Evolutionary conservation across 2,329 filamentous ascomycete species (phyloP).

Genomic region (Beauveria bassiana): DNA sequence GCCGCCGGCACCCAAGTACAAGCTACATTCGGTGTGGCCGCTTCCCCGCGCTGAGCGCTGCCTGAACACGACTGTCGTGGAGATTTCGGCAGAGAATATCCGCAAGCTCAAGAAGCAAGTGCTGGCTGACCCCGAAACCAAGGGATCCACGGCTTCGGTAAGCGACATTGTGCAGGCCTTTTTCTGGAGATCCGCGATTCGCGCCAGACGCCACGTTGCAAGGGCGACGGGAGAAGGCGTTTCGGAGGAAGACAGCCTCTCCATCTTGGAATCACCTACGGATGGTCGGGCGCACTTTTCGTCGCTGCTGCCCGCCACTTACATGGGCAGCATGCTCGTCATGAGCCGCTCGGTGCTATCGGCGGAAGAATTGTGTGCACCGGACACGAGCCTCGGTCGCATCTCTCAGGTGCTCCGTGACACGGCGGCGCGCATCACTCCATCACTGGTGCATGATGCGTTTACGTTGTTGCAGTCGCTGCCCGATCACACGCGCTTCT

Average conservation of each 20-base stretch:
- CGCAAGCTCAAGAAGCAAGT: constrained; percentile 24
- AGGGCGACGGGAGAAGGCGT: constrained; percentile 16
- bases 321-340: constrained; percentile 23
- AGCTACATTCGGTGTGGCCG: constrained; percentile 23
- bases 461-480: constrained; percentile 21
- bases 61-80: constrained; percentile 24
- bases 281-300: constrained; percentile 25
- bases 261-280: constrained; percentile 27
- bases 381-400: constrained; percentile 18
- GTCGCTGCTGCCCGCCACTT: constrained; percentile 20
- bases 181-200: constrained; percentile 29
- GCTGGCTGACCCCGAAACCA: constrained; percentile 17
- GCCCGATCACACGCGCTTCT: constrained; percentile 19
- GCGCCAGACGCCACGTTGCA: constrained; percentile 26
- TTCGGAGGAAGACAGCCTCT: constrained; percentile 16
- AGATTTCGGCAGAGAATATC: constrained; percentile 23
- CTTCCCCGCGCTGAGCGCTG: constrained; percentile 19
- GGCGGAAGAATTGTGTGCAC: constrained; percentile 20
- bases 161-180: constrained; percentile 33
- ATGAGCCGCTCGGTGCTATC: constrained; percentile 20
- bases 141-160: constrained; percentile 21
- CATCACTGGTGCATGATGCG: constrained; percentile 21
- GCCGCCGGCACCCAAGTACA: constrained; percentile 18
- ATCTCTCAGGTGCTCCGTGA: constrained; percentile 20
- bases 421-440: constrained; percentile 19